Percentiles rank a stretch among this genome's conserved stretches.
phyloP scores from a whole-genome alignment of 1,284 basidiomycete genomes.

The Malassezia nana region DNA sequence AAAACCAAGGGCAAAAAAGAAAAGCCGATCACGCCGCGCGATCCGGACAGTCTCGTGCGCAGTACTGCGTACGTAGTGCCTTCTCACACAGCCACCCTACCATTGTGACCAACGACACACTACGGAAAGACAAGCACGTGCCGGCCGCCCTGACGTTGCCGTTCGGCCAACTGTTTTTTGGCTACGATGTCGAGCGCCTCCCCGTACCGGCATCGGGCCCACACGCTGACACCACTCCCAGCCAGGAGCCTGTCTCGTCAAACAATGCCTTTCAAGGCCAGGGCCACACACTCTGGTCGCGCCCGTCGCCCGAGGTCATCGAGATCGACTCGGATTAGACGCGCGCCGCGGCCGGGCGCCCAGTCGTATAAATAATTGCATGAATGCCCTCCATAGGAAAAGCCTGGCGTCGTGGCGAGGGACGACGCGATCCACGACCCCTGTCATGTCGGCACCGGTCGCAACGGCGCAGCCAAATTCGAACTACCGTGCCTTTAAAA shows the following conservation, averaged over 20 bases:
- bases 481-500: constrained; percentile 41
- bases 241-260: constrained; percentile 15
- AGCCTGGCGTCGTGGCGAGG: background rate
- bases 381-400: constrained; percentile 2
- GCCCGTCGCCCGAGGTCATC: constrained; percentile 23
- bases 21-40: constrained; percentile 40
- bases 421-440: background rate
- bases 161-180: constrained; percentile 56
- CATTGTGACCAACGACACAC: constrained; percentile 71
- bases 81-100: constrained; percentile 59
- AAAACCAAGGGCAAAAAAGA: constrained; percentile 44
- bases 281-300: constrained; percentile 4
- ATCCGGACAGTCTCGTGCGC: constrained; percentile 36
- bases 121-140: constrained; percentile 64
- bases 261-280: constrained; percentile 10
- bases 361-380: constrained; percentile 4
- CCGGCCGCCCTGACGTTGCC: constrained; percentile 84
- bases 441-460: constrained; percentile 12
- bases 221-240: constrained; percentile 3
- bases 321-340: constrained; percentile 34
- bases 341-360: background rate
- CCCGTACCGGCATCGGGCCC: constrained; percentile 26
- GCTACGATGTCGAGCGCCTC: constrained; percentile 39
- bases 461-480: background rate
- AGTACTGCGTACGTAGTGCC: constrained; percentile 31